These are phyloP conservation scores for Russula foetens DNA, from an alignment of 768 basidiomycete species.

Conservation along the genomic window DNA sequence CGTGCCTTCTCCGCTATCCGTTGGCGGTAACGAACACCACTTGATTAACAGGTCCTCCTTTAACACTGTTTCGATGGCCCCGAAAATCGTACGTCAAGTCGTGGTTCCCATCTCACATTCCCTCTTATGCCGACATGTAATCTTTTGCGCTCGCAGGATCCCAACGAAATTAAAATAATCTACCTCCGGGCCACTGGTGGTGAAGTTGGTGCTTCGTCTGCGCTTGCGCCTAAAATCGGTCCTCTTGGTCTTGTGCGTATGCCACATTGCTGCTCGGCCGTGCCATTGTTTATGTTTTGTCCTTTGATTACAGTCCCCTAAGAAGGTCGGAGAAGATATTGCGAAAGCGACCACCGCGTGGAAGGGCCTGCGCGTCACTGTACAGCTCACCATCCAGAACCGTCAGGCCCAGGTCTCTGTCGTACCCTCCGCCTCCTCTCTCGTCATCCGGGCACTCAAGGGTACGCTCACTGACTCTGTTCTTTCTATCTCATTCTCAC, in stretches of 20 bases:
- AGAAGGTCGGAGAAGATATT: conserved; percentile 99
- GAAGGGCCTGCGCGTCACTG: conserved; percentile 99
- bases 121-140: not conserved
- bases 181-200: conserved; percentile 97
- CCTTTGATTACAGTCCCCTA: conserved; percentile 69
- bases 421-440: conserved; percentile 93
- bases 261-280: not conserved
- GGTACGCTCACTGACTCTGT: conserved; percentile 42
- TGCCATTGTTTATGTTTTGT: conserved; percentile 8
- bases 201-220: conserved; percentile 98
- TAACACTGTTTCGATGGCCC: conserved; percentile 47
- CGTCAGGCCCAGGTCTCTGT: conserved; percentile 96
- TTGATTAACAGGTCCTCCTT: conserved; percentile 27
- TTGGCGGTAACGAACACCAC: not conserved
- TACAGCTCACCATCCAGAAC: conserved; percentile 99
- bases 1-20: not conserved
- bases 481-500: not conserved
- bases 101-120: not conserved
- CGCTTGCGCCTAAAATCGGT: conserved; percentile 99
- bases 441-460: conserved; percentile 97
- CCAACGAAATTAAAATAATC: conserved; percentile 97
- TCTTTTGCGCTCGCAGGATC: conserved; percentile 53
- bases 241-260: conserved; percentile 91
- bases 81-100: conserved; percentile 55
- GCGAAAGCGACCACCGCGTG: conserved; percentile 97